Percentiles rank a stretch among this genome's conserved stretches.
Conservation (phyloP, 2,329 filamentous ascomycete species). For the Penicillium italicum region DNA sequence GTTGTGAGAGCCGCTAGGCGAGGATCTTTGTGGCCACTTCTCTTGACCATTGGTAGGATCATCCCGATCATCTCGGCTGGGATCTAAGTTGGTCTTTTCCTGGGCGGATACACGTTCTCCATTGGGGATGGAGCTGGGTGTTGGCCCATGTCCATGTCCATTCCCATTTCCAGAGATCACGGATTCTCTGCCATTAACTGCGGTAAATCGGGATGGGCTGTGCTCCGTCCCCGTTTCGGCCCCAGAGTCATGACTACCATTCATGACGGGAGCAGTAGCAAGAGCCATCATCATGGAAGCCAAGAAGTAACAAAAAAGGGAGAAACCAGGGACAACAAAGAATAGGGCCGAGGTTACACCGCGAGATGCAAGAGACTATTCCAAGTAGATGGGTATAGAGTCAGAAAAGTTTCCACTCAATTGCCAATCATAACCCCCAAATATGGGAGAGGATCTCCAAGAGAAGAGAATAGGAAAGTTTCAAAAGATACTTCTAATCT, state of each 20-base stretch:
- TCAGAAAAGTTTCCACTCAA: constrained; percentile 1
- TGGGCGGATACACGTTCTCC: background rate
- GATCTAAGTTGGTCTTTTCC: constrained; percentile 8
- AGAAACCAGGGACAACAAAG: background rate
- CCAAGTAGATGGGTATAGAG: background rate
- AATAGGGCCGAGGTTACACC: background rate
- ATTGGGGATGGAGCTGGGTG: background rate
- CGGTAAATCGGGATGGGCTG: constrained; percentile 46
- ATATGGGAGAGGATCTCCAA: background rate
- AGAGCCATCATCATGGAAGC: constrained; percentile 35
- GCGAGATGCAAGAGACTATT: background rate
- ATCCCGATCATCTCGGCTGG: constrained; percentile 4
- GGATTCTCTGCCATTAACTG: constrained; percentile 44
- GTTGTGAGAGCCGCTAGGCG: constrained; percentile 23
- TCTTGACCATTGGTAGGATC: constrained; percentile 19
- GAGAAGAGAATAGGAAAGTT: background rate
- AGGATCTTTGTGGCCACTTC: constrained; percentile 25
- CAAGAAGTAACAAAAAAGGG: constrained; percentile 3
- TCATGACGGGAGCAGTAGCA: constrained; percentile 33
- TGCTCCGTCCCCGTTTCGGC: constrained; percentile 38
- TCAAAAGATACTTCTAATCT: background rate
- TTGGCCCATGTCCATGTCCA: background rate
- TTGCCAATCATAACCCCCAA: background rate
- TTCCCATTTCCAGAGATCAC: constrained; percentile 5
- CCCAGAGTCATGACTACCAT: constrained; percentile 31